phyloP scores from a whole-genome alignment of 83 land plant species.

The Larix sibirica region DNA sequence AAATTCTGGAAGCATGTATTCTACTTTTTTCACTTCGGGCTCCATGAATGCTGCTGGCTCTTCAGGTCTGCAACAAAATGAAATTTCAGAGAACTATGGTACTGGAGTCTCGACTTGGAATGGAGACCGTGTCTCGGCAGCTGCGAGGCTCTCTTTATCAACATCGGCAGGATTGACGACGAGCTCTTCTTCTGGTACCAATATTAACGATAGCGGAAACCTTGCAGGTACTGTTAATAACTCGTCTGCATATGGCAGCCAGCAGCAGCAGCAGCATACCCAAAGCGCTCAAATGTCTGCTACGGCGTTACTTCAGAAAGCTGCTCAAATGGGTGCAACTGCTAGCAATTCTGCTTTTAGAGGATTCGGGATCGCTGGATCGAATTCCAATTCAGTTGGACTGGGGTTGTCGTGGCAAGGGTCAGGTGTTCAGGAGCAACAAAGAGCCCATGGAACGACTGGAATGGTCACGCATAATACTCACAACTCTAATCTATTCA shows the following conservation, averaged over 20 bases:
- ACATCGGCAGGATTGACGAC: conserved; percentile 8
- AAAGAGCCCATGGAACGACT: not conserved
- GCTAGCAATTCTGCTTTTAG: conserved; percentile 38
- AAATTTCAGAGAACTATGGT: not conserved
- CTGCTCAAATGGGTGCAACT: conserved; percentile 55
- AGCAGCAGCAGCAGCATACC: not conserved
- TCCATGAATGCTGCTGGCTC: not conserved
- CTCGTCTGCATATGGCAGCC: not conserved
- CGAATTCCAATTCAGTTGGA: conserved; percentile 1
- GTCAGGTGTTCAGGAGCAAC: not conserved
- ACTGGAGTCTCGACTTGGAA: not conserved
- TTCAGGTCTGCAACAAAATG: not conserved
- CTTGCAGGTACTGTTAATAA: not conserved
- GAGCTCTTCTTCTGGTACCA: conserved; percentile 4
- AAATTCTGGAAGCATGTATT: not conserved
- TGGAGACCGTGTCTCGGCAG: not conserved
- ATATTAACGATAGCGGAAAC: not conserved
- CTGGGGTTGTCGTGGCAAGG: conserved; percentile 9
- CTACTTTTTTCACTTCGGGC: not conserved
- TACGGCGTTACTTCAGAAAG: conserved; percentile 70
- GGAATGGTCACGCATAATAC: not conserved
- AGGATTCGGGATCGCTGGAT: conserved; percentile 37
- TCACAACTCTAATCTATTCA: not conserved
- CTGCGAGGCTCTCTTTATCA: conserved; percentile 5
- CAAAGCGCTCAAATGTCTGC: conserved; percentile 56